Evolutionary conservation across 2,329 filamentous ascomycete species (phyloP), one percentile per base, ranked within the genome.

Genomic region (Verticillium nubilum): DNA sequence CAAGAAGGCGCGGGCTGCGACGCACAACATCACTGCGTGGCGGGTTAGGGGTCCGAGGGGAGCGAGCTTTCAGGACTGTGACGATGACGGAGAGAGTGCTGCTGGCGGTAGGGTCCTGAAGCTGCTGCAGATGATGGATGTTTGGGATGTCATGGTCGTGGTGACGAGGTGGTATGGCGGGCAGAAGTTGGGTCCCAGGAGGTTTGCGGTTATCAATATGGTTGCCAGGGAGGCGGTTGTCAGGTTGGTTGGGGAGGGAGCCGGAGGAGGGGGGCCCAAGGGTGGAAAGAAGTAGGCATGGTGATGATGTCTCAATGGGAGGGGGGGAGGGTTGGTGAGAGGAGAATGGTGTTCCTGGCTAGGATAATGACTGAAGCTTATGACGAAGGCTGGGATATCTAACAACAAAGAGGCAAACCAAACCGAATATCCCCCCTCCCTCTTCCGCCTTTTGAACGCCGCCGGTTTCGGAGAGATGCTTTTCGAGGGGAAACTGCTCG

Each of bases 161-260:
- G 94, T 99, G 28, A 92, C 91, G 42, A 79, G 95, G 63, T 99
- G 95, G 95, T 99, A 96, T 73, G 95, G 95, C 4, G 95, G 95
- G 1, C 84, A 96, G 60, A 89, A 92, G 67, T 76, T 99, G 53
- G 95, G 95, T 0, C 93, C 94, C 56, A 89, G 93, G 72, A 80
- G 95, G 64, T 99, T 99, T 71, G 86, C 92, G 13, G 79, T 97
- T 58, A 98, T 99, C 70, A 97, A 97, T 71, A 83, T 85, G 59
- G 90, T 87, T 9, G 93, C 92, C 7, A 84, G 93, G 68, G 92
- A 97, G 75, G 90, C 89, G 0, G 81, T 98, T 64, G 84, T 97
- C 10, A 1, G 90, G 89, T 0, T 85, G 91, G 37, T 57, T 66
- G 86, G 85, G 10, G 79, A 78, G 59, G 86, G 87, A 42, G 76